These are phyloP conservation scores for Coix lacrymajobi DNA, from an alignment of 176 grass and related monocot genomes.

Conservation along the genomic window DNA sequence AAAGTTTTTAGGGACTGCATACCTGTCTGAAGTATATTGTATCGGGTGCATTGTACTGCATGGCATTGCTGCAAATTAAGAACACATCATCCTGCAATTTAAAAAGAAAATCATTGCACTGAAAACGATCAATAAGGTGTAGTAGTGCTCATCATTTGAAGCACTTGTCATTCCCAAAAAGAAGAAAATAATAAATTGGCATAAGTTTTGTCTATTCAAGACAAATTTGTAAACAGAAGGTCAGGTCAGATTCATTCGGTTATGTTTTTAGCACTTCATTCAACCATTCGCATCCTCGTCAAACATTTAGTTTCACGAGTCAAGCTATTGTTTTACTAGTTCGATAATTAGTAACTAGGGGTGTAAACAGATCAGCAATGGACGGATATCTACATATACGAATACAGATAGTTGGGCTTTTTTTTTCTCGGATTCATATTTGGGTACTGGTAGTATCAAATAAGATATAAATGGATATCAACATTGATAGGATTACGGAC, in stretches of 20 bases:
- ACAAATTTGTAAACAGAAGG: not conserved
- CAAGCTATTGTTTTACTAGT: not conserved
- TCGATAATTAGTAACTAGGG: not conserved
- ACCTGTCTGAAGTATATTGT: slow-evolving; percentile 99
- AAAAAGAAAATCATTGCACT: slow-evolving; percentile 23
- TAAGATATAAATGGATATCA: not conserved
- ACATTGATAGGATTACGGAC: too few relatives aligned
- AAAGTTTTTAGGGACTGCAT: slow-evolving; percentile 10
- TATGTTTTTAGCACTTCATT: not conserved
- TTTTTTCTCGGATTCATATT: not conserved
- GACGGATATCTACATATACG: not conserved
- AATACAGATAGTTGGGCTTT: not conserved
- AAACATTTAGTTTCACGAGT: not conserved
- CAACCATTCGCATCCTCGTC: not conserved
- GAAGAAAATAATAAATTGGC: not conserved
- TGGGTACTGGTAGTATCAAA: not conserved
- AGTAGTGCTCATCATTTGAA: not conserved
- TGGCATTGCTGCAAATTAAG: slow-evolving; percentile 97
- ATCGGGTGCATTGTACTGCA: slow-evolving; percentile 98
- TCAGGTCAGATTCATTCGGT: not conserved
- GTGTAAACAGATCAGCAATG: not conserved
- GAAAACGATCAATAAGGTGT: not conserved
- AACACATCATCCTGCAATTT: slow-evolving; percentile 90
- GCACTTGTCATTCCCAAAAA: not conserved
- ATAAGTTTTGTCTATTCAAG: not conserved